Evolutionary conservation across 176 grass and related monocot species (phyloP).

Genomic region (Carex myosuroides): DNA sequence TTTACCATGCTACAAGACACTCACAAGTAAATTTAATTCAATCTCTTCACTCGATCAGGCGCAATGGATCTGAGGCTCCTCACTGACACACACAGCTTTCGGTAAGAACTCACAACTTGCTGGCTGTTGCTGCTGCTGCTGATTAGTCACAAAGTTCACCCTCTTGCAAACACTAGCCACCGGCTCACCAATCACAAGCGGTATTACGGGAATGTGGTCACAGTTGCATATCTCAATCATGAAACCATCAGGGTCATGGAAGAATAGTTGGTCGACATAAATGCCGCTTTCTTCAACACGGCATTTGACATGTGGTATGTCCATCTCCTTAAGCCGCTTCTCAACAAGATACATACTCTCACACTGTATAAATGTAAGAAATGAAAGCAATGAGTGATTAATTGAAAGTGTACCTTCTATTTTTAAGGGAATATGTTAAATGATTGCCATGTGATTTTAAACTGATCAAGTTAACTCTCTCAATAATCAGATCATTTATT

Average conservation of each 20-base stretch:
- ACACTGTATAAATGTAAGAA: slow-evolving; percentile 28
- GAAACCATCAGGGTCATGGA: slow-evolving; percentile 93
- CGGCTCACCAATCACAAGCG: slow-evolving; percentile 31
- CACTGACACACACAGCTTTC: slow-evolving; percentile 34
- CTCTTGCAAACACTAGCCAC: slow-evolving; percentile 40
- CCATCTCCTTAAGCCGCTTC: slow-evolving; percentile 59
- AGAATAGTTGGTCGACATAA: slow-evolving; percentile 78
- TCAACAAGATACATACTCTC: slow-evolving; percentile 62
- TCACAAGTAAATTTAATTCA: neutral
- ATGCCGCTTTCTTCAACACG: slow-evolving; percentile 63
- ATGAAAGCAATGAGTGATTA: neutral
- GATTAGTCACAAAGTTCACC: slow-evolving; percentile 11
- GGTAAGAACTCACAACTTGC: slow-evolving; percentile 10
- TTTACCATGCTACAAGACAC: neutral
- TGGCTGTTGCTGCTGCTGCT: slow-evolving; percentile 22
- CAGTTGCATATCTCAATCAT: slow-evolving; percentile 95
- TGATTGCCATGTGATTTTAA: neutral
- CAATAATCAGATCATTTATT: neutral
- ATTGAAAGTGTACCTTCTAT: neutral
- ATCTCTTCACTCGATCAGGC: slow-evolving; percentile 16
- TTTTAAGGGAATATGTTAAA: neutral
- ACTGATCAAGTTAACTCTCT: neutral
- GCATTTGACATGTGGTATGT: slow-evolving; percentile 31
- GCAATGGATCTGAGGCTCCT: slow-evolving; percentile 59
- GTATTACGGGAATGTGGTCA: slow-evolving; percentile 65